Evolutionary conservation across 2,329 filamentous ascomycete species (phyloP).

Genomic region (Capronia coronata): DNA sequence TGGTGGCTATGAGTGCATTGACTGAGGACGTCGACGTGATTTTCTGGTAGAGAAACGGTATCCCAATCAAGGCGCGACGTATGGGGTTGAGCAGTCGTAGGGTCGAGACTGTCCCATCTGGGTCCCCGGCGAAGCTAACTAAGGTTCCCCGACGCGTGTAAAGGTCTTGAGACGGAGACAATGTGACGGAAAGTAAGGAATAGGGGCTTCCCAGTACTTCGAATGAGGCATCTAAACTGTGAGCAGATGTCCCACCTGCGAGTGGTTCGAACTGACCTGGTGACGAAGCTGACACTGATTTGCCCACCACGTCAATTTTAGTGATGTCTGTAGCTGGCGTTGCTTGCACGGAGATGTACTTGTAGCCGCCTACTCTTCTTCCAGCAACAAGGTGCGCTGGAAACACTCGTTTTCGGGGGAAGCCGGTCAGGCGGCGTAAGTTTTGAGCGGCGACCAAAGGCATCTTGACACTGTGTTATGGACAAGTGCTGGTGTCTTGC

Average conservation of each 20-base stretch:
- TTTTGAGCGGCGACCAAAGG: conserved; percentile 21
- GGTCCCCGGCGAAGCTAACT: conserved; percentile 62
- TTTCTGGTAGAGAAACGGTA: conserved; percentile 69
- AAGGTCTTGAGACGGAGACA: conserved; percentile 87
- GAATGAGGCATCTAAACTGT: conserved; percentile 75
- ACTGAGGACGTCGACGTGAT: conserved; percentile 82
- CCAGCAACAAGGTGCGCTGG: conserved; percentile 26
- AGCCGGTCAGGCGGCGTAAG: conserved; percentile 17
- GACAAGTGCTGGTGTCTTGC: not conserved
- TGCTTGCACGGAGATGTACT: conserved; percentile 41
- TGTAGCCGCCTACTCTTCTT: conserved; percentile 29
- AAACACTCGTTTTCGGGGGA: conserved; percentile 25
- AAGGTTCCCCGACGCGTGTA: conserved; percentile 89
- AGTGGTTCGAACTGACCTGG: conserved; percentile 33
- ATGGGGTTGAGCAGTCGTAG: conserved; percentile 81
- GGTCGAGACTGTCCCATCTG: conserved; percentile 79
- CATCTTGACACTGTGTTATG: conserved; percentile 17
- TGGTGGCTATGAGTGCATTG: conserved; percentile 81
- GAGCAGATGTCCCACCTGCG: not conserved
- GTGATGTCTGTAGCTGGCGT: conserved; percentile 36
- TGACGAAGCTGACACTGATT: conserved; percentile 38
- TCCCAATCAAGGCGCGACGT: conserved; percentile 68
- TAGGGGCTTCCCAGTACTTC: conserved; percentile 88
- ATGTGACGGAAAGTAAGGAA: conserved; percentile 84
- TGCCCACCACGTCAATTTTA: conserved; percentile 33